A percentile compares a stretch with the other conserved stretches of the same genome.
Conservation (phyloP, 495 filamentous ascomycete genomes). For the Neurospora sp. region DNA sequence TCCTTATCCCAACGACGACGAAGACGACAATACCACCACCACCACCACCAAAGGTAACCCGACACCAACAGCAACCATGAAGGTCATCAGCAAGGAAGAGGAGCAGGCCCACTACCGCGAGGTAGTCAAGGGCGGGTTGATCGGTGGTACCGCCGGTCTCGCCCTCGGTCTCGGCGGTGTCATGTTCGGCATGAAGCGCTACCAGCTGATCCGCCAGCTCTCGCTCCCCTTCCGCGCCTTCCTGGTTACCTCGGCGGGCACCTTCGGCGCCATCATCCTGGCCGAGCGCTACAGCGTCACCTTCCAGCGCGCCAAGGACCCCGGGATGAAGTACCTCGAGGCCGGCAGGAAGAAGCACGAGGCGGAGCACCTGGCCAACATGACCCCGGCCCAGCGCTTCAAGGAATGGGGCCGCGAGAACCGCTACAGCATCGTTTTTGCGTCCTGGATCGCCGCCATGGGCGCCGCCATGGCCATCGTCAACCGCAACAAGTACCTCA, state of each 20-base stretch:
- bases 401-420: constrained; percentile 57
- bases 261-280: constrained; percentile 75
- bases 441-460: constrained; percentile 78
- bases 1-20: background rate
- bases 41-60: constrained; percentile 1
- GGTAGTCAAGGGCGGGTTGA: constrained; percentile 67
- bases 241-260: constrained; percentile 71
- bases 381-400: constrained; percentile 42
- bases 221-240: constrained; percentile 85
- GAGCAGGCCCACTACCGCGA: constrained; percentile 53
- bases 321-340: constrained; percentile 57
- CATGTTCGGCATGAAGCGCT: constrained; percentile 49
- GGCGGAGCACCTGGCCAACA: constrained; percentile 25
- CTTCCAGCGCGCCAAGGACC: constrained; percentile 63
- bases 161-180: constrained; percentile 55
- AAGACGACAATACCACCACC: background rate
- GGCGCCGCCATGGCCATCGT: constrained; percentile 65
- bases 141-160: constrained; percentile 59
- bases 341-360: constrained; percentile 32
- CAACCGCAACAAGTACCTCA: constrained; percentile 65
- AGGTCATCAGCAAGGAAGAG: constrained; percentile 90
- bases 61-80: constrained; percentile 50
- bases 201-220: constrained; percentile 62
- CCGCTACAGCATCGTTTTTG: constrained; percentile 81
- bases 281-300: constrained; percentile 70